These are phyloP conservation scores for Sambucus nigra DNA, from an alignment of 129 eudicot species.

Conservation along the genomic window DNA sequence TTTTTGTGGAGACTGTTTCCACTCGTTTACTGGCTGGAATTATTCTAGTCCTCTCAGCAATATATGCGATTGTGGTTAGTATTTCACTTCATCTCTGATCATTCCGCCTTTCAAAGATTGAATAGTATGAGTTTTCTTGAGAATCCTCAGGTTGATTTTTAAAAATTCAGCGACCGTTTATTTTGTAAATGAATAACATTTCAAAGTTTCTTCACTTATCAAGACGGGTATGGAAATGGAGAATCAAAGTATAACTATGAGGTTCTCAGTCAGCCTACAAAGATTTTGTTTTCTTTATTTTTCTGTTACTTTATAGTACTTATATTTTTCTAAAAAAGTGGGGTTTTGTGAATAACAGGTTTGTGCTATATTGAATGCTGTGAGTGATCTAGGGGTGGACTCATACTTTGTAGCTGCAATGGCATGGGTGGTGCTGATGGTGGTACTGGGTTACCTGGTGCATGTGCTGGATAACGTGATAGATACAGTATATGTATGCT, in stretches of 20 bases:
- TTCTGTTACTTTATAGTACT: too few species aligned
- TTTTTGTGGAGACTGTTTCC: constrained; percentile 80
- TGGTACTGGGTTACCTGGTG: constrained; percentile 53
- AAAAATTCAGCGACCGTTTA: too few species aligned
- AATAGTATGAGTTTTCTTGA: too few species aligned
- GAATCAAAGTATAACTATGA: too few species aligned
- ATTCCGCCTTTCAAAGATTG: constrained; percentile 1
- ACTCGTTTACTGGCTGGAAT: constrained; percentile 68
- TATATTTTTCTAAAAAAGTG: background rate
- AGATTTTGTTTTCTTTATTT: too few species aligned
- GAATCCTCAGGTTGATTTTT: too few species aligned
- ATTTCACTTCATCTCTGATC: background rate
- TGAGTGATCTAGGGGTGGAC: constrained; percentile 45
- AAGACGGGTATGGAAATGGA: too few species aligned
- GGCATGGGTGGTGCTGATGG: constrained; percentile 50
- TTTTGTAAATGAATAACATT: too few species aligned
- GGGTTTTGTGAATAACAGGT: constrained; percentile 33
- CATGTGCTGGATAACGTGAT: constrained; percentile 70
- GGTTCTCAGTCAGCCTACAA: too few species aligned
- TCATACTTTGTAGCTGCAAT: constrained; percentile 54
- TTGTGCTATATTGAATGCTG: constrained; percentile 52
- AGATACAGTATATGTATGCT: constrained; percentile 83
- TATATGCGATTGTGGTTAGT: constrained; percentile 79
- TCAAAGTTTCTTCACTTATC: too few species aligned
- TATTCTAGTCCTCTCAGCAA: constrained; percentile 60